phyloP scores from a whole-genome alignment of 345 rosid genomes.

The Eucalyptus marginata region DNA sequence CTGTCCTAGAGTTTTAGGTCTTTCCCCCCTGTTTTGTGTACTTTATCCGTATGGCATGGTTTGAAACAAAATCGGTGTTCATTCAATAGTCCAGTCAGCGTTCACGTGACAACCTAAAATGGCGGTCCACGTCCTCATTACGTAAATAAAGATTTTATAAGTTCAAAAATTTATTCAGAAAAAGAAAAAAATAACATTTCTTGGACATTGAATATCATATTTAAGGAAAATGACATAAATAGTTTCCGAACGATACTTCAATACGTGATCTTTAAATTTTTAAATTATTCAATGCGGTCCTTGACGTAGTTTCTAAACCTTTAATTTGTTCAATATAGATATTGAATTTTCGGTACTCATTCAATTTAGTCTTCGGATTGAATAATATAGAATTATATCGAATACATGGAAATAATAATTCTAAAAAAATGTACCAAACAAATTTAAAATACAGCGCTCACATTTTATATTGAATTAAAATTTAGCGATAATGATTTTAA shows the following conservation, averaged over 20 bases:
- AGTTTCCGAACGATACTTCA: fast-evolving
- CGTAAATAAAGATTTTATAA: background rate
- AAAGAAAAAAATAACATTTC: fast-evolving
- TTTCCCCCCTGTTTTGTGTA: background rate
- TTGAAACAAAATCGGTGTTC: background rate
- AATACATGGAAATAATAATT: too few relatives aligned
- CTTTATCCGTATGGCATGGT: background rate
- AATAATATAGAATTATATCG: fast-evolving
- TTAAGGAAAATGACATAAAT: too few relatives aligned
- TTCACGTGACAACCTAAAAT: background rate
- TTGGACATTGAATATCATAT: background rate
- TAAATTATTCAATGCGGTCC: fast-evolving
- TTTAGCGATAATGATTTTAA: too few relatives aligned
- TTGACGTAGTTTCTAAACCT: fast-evolving
- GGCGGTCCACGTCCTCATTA: background rate
- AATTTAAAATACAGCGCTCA: too few relatives aligned
- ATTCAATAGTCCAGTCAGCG: background rate
- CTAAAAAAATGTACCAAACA: fast-evolving
- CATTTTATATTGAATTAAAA: too few relatives aligned
- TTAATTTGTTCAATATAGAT: fast-evolving
- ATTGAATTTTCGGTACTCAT: fast-evolving
- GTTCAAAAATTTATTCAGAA: fast-evolving
- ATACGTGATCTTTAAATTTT: fast-evolving
- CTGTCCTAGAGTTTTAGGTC: background rate
- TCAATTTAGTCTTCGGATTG: fast-evolving